phyloP scores from a whole-genome alignment of 371 early-diverging fungal genomes.

The Nematocida ausubeli region DNA sequence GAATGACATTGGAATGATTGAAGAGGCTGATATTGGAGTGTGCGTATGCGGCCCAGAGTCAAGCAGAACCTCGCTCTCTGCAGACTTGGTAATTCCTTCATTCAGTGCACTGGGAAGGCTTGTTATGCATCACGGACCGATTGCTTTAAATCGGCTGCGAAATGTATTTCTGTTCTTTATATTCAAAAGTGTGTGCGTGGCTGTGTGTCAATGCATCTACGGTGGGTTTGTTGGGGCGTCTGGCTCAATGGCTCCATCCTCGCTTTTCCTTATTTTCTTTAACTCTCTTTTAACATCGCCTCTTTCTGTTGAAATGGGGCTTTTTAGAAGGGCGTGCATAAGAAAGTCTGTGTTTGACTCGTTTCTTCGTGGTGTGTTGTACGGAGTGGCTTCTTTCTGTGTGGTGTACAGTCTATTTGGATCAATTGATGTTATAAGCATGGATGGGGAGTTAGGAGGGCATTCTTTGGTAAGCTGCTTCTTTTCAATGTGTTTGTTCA shows the following conservation, averaged over 20 bases:
- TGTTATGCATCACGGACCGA: conserved; percentile 83
- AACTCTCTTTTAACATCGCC: conserved; percentile 68
- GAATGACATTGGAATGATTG: conserved; percentile 98
- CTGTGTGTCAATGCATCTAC: conserved; percentile 66
- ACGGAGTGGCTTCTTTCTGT: conserved; percentile 35
- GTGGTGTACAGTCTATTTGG: conserved; percentile 41
- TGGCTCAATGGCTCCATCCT: conserved; percentile 66
- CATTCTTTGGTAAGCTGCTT: conserved; percentile 18
- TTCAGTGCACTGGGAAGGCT: conserved; percentile 80
- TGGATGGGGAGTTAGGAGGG: conserved; percentile 2
- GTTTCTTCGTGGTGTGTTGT: conserved; percentile 10
- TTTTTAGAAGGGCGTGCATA: conserved; percentile 62
- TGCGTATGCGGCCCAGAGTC: conserved; percentile 98
- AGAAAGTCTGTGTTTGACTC: conserved; percentile 54
- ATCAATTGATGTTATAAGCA: conserved; percentile 30
- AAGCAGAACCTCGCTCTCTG: conserved; percentile 87
- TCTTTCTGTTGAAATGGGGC: conserved; percentile 63
- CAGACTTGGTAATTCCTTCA: conserved; percentile 86
- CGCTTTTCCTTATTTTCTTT: conserved; percentile 66
- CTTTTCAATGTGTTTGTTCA: conserved; percentile 44
- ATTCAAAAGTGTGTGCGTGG: conserved; percentile 67
- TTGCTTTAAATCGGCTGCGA: conserved; percentile 61
- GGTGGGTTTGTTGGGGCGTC: conserved; percentile 65
- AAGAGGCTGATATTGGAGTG: conserved; percentile 90
- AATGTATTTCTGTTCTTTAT: conserved; percentile 65